Evolutionary conservation across 176 grass and related monocot genomes (phyloP), one percentile per base, ranked within the genome.

Genomic region (Typha latifolia): DNA sequence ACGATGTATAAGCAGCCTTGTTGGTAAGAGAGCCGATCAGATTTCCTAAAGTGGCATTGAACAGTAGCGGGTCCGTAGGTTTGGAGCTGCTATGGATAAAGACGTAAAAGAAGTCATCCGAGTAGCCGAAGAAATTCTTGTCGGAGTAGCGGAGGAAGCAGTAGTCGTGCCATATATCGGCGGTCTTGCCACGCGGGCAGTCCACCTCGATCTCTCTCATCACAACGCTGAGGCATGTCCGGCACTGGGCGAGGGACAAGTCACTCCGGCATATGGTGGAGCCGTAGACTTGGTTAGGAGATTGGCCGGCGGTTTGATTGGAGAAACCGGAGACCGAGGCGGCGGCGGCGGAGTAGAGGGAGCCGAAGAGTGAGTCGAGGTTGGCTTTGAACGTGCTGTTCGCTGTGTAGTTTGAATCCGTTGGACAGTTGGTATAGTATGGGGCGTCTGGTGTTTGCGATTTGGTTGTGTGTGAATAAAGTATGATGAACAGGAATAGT

Each of bases 201-300:
- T 51, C 3, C 31, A 0, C 3, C 5, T 55, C 19, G 62, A 68
- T 76, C 21, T n/a, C 62, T 0, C 18, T 49, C 1, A 64, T 4
- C 1, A 64, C 74, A 0, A 14, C 0, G 12, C 15, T 4, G 3
- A 80, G 74, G 29, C 78, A 77, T 3, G 34, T 34, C 2, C 0
- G 15, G 64, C 84, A 81, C 69, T 77, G 78, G 1, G 66, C 68
- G 32, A 18, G 10, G 50, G 50, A 32, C 31, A 32, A 32, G 4
- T 32, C 31, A 3, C 31, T 12, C 10, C 50, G 76, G 79, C 74
- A 81, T 79, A 64, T 68, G 63, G 66, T 48, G 71, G 71, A 66
- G 19, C 67, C 76, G 66, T 32, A 79, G 11, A 34, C 71, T 62
- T 47, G 3, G 72, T 71, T 4, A 12, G 14, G 2, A 16, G 0